These are phyloP conservation scores for Helicocarpus griseus DNA, from an alignment of 2,329 filamentous ascomycete species.

Conservation along the genomic window DNA sequence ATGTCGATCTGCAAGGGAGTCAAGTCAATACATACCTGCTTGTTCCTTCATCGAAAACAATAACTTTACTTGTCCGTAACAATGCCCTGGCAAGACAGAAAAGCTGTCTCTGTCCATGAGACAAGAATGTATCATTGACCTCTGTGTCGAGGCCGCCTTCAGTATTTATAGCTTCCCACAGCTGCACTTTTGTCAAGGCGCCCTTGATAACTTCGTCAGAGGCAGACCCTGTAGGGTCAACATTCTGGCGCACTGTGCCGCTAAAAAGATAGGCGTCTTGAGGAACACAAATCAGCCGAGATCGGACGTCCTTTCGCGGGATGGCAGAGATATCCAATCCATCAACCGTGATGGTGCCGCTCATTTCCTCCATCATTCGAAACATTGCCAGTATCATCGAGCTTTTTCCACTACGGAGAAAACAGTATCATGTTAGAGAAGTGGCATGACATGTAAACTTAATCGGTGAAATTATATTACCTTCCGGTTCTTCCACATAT, in stretches of 20 bases:
- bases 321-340: conserved; percentile 6
- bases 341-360: conserved; percentile 6
- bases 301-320: not conserved
- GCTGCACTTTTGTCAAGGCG: not conserved
- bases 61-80: not conserved
- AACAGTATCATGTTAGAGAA: not conserved
- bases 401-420: conserved; percentile 7
- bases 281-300: not conserved
- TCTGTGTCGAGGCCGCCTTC: not conserved
- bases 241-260: not conserved
- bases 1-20: too few species aligned
- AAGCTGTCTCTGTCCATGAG: conserved; percentile 2
- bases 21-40: not conserved
- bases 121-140: not conserved
- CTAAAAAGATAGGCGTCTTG: not conserved
- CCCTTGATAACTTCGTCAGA: not conserved
- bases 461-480: too few species aligned
- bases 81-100: conserved; percentile 1
- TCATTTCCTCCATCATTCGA: conserved; percentile 2
- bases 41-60: not conserved
- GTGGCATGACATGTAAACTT: not conserved
- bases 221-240: conserved; percentile 6
- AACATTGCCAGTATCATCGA: conserved; percentile 6
- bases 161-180: not conserved
- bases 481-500: conserved; percentile 15